Evolutionary conservation across 139 green algal species (phyloP), one percentile per base, ranked within the genome.

Genomic region (Micromonas pusilla): DNA sequence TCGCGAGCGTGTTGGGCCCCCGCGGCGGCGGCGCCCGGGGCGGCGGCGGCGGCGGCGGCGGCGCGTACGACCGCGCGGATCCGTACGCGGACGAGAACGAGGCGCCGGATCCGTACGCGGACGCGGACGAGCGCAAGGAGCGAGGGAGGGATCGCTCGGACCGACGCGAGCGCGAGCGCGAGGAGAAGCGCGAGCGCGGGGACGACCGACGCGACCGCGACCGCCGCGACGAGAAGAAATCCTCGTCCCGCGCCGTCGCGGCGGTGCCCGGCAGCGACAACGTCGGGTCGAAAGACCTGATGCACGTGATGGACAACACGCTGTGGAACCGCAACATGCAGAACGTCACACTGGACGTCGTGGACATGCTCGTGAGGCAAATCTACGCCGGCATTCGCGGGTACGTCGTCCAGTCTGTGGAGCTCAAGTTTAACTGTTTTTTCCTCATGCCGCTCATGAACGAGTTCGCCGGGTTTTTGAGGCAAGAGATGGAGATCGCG

Each of bases 341-440:
- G 20, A 53, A 16, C 1, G 87, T 92, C 72, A 91, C 79, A 52
- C 91, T 96, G 86, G 92, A 97, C 73, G 91, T 96, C 25, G 94
- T 98, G 32, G 83, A 84, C 1, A 89, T 89, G n/a, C 89, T 98
- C 26, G 94, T 97, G 39, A 86, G 80, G 39, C 89, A 95, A 82
- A 93, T 95, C 66, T 95, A 93, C 71, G 85, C 89, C 66, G 90
- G 93, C 83, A 96, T 98, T 80, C 83, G 93, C 33, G 91, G 97
- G 83, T 88, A 96, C 86, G 86, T 96, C 78, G 89, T 97, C n/a
- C 85, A 88, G 77, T 67, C 79, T 21, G 88, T 91, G 65, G 90
- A 94, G 87, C 83, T 96, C 37, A 96, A 96, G 89, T 97, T 97
- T 91, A 97, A 97, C 87, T 97, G 92, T 84, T 98, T 98, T 88